phyloP scores from a whole-genome alignment of 805 yeast genomes.

The Metschnikowia santaceciliae region DNA sequence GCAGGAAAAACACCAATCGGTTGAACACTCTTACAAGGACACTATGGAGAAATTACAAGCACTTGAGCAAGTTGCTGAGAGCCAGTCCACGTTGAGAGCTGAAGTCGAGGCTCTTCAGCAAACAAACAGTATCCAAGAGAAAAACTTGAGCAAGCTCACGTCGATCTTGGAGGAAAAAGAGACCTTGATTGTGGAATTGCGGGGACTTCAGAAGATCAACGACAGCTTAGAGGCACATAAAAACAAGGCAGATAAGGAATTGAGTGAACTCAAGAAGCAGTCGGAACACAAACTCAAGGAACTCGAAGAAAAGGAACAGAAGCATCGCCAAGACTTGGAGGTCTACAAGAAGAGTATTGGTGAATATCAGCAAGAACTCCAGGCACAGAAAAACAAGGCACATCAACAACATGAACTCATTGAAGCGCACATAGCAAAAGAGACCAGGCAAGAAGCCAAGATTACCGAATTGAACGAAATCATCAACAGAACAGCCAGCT shows the following conservation, averaged over 20 bases:
- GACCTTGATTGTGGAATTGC: constrained; percentile 1
- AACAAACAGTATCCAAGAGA: constrained; percentile 1
- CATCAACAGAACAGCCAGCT: background rate
- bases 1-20: background rate
- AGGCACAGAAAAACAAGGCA: background rate
- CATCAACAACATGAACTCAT: background rate
- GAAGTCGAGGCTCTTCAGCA: constrained; percentile 1
- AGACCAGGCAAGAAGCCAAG: background rate
- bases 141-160: constrained; percentile 2
- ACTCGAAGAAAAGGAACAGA: background rate
- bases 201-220: constrained; percentile 1
- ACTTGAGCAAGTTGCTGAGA: background rate
- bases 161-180: constrained; percentile 5
- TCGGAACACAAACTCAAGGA: background rate
- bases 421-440: background rate
- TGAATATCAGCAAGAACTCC: background rate
- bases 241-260: background rate
- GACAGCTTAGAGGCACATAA: constrained; percentile 1
- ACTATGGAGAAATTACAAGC: background rate
- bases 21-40: background rate
- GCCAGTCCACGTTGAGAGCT: background rate
- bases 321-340: background rate
- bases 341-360: background rate
- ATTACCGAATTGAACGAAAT: constrained; percentile 2
- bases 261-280: background rate